A percentile compares a stretch with the other conserved stretches of the same genome.
phyloP scores from a whole-genome alignment of 148 eudicot genomes.

The Hydrangea macrophylla region DNA sequence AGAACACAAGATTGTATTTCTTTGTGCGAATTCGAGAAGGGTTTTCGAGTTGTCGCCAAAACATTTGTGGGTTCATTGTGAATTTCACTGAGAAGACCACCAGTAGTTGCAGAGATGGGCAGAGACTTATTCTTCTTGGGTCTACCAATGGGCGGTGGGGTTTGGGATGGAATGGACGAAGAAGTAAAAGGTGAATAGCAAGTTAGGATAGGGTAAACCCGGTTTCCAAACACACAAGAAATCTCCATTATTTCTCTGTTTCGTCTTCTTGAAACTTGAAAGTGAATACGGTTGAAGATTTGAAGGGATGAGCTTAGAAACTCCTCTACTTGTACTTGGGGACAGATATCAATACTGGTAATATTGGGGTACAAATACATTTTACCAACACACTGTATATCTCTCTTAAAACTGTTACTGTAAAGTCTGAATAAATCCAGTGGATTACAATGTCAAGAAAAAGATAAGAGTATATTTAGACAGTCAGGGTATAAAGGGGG shows the following conservation, averaged over 20 bases:
- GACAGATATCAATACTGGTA: no score
- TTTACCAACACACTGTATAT: no score
- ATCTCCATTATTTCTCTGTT: constrained; percentile 23
- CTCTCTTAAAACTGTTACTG: no score
- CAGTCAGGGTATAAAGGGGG: no score
- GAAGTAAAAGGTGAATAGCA: constrained; percentile 6
- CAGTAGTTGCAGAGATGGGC: constrained; percentile 8
- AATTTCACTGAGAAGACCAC: constrained; percentile 7
- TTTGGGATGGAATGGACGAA: constrained; percentile 4
- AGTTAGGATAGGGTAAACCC: constrained; percentile 11
- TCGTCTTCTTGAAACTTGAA: background rate
- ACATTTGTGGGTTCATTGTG: constrained; percentile 10
- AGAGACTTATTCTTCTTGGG: constrained; percentile 15
- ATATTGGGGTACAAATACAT: no score
- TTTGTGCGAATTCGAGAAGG: constrained; percentile 13
- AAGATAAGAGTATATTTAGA: no score
- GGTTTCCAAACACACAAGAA: constrained; percentile 16
- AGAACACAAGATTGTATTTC: constrained; percentile 38
- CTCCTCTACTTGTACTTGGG: no score
- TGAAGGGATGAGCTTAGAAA: no score
- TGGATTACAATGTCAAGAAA: no score
- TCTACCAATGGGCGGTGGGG: background rate
- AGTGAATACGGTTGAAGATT: no score
- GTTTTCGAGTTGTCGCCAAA: background rate
- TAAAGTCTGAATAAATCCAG: no score